phyloP scores from a whole-genome alignment of 768 basidiomycete species.

The Botryobasidium botryosum region DNA sequence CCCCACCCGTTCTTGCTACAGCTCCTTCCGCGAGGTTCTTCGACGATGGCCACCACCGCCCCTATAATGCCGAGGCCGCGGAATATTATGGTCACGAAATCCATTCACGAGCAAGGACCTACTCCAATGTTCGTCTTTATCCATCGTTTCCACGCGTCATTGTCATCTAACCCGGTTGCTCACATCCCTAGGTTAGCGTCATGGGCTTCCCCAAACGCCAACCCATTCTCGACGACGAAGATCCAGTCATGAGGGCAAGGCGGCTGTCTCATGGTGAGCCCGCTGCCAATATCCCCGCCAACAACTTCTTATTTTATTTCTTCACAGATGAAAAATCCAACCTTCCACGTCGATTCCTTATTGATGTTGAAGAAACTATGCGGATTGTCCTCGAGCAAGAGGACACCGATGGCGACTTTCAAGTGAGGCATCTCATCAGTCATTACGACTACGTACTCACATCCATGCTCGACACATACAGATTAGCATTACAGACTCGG shows the following conservation, averaged over 20 bases:
- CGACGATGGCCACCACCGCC: constrained; percentile 6
- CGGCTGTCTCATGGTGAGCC: constrained; percentile 62
- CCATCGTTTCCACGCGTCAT: not conserved
- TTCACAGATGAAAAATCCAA: constrained; percentile 55
- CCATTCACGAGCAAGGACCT: constrained; percentile 70
- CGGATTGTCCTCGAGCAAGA: constrained; percentile 93
- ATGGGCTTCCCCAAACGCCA: constrained; percentile 49
- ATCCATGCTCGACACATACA: constrained; percentile 14
- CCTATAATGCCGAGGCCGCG: constrained; percentile 5
- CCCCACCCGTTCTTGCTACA: constrained; percentile 3
- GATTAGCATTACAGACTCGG: constrained; percentile 90
- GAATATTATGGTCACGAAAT: constrained; percentile 68
- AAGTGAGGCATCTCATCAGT: constrained; percentile 22
- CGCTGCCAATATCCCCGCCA: not conserved
- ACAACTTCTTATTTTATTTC: not conserved
- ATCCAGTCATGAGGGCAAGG: constrained; percentile 43
- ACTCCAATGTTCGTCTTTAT: constrained; percentile 50
- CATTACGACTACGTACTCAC: not conserved
- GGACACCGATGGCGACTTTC: constrained; percentile 92
- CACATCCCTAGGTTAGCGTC: constrained; percentile 41
- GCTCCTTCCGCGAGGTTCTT: constrained; percentile 9
- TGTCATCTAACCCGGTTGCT: constrained; percentile 2
- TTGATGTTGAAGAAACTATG: constrained; percentile 97
- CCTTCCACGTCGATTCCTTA: constrained; percentile 75
- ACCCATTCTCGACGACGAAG: constrained; percentile 62